Conservation (phyloP, 345 rosid species). For the Laguncularia racemosa region DNA sequence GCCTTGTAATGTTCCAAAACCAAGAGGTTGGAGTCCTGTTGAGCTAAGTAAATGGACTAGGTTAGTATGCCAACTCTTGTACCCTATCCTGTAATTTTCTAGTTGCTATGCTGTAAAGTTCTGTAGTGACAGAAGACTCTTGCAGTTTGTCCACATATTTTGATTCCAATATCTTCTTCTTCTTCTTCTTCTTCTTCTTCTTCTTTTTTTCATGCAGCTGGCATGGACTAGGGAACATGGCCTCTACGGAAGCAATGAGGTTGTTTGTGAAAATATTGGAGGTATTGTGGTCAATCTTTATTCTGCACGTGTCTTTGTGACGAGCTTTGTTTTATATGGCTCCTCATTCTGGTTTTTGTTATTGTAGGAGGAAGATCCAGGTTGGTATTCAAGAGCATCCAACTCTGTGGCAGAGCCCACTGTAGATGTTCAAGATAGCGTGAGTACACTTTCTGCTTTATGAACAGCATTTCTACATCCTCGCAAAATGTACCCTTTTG, state of each 20-base stretch:
- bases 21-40: slow-evolving; percentile 91
- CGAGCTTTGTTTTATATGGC: neutral
- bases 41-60: slow-evolving; percentile 98
- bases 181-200: too few relatives aligned
- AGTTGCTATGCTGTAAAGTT: neutral
- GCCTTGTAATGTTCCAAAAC: slow-evolving; percentile 82
- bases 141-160: neutral
- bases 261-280: slow-evolving; percentile 97
- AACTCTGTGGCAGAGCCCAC: slow-evolving; percentile 55
- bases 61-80: slow-evolving; percentile 27
- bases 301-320: slow-evolving; percentile 6
- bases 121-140: too few relatives aligned
- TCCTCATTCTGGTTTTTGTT: slow-evolving; percentile 4
- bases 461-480: neutral
- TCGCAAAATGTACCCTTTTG: neutral
- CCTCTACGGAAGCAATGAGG: slow-evolving; percentile 95
- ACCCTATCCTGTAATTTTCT: neutral
- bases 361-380: slow-evolving; percentile 89
- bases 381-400: slow-evolving; percentile 95
- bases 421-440: slow-evolving; percentile 61
- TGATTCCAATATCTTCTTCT: neutral
- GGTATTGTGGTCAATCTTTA: slow-evolving; percentile 35
- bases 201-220: slow-evolving; percentile 48
- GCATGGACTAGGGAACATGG: slow-evolving; percentile 95
- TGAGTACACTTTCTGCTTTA: slow-evolving; percentile 26